Conservation (phyloP, 306 rosid species). For the Lathyrus oleraceus region DNA sequence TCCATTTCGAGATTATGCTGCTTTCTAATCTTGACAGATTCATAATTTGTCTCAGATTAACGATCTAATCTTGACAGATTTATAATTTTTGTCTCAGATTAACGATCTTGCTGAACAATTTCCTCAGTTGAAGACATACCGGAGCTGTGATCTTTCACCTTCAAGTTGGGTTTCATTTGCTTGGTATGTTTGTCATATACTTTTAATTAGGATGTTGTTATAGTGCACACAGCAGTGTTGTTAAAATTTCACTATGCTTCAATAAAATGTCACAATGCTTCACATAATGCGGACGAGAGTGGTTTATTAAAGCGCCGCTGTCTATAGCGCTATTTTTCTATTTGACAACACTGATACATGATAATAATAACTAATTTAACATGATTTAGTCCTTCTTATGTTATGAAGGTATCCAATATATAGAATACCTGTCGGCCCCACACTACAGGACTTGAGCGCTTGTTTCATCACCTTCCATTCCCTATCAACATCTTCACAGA, state of each 20-base stretch:
- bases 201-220: background rate
- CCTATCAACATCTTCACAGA: slow-evolving; percentile 51
- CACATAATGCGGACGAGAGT: background rate
- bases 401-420: slow-evolving; percentile 80
- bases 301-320: background rate
- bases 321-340: background rate
- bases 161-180: slow-evolving; percentile 85
- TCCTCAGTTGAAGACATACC: slow-evolving; percentile 59
- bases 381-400: slow-evolving; percentile 1
- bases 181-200: slow-evolving; percentile 49
- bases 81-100: slow-evolving; percentile 49
- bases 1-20: slow-evolving; percentile 1
- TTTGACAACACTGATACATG: background rate
- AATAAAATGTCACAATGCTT: background rate
- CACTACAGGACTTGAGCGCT: slow-evolving; percentile 65
- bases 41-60: slow-evolving; percentile 50
- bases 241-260: background rate
- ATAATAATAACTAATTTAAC: slow-evolving; percentile 18
- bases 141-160: slow-evolving; percentile 74
- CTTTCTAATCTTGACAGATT: slow-evolving; percentile 26
- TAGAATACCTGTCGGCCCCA: slow-evolving; percentile 82
- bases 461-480: slow-evolving; percentile 79
- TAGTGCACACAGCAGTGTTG: background rate
- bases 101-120: slow-evolving; percentile 56
- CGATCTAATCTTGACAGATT: slow-evolving; percentile 49